Evolutionary conservation across 805 yeast species (phyloP), one percentile per base, ranked within the genome.

Genomic region (Schwanniomyces vanrijiae): DNA sequence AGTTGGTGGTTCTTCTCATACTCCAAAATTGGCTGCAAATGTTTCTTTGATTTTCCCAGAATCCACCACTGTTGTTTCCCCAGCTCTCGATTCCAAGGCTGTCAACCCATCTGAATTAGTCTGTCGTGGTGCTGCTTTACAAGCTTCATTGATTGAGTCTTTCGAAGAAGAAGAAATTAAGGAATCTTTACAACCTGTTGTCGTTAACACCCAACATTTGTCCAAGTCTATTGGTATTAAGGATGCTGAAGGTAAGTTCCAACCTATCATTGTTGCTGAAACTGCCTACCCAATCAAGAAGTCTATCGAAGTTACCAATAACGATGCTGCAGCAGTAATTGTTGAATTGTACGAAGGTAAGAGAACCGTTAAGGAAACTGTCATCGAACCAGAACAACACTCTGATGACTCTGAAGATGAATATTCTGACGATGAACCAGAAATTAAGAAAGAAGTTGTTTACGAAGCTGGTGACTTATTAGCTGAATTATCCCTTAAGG

Each of bases 51-150:
- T 90, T 43, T 92, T 92, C 82, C 96, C 96, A 53, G 94, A 87
- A 66, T 66, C 85, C 41, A 84, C 90, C 46, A 79, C 74, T 44
- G 78, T 91, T 45, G 75, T 83, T 51, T 84, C 97, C 21, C 96
- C 98, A 55, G 72, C 86, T 29, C 62, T 77, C 51, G 92, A 88
- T 66, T 58, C 87, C 51, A 90, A 89, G 71, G 88, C 94, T 47
- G 65, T 84, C 51, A 82, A 88, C 71, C 97, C 99, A 50, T 84
- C 88, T 62, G 98, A 94, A 75, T 78, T 90, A 61, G 76, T 86
- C 54, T 84, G 96, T 54, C 85, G 95, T 63, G 99, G 99, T 72
- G 95, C 97, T 49, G 97, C 98, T 53, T 80, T 92, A 65, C 98
- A 94, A 78, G 99, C 97, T 43, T 83, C 96, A 33, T 76, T 92